Evolutionary conservation across 495 filamentous ascomycete species (phyloP), one percentile per base, ranked within the genome.

Genomic region (Tuber indicum): DNA sequence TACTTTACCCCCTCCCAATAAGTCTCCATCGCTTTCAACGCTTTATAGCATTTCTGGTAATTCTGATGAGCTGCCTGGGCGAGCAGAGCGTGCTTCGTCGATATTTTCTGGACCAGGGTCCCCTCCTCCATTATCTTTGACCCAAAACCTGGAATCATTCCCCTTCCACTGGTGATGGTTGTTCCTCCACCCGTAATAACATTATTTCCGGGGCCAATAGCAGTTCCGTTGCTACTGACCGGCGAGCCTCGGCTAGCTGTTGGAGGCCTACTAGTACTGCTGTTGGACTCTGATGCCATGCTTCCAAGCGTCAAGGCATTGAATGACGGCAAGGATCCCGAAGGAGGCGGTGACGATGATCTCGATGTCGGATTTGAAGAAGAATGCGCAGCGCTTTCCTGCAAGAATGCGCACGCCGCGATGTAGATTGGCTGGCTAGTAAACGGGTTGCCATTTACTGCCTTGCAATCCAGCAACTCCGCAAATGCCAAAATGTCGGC

Each of bases 341-440:
- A 74, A 52, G 62, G 79, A 1, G 85, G 82, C 32, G 87, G 87
- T 9, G 86, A 87, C n/a, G 78, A 71, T 49, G 86, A 86, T 74
- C 88, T 86, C 9, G 90, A 91, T 16, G 88, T 83, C 1, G 88
- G 87, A 36, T 88, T 86, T 23, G 89, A 90, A 12, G 86, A 84
- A 62, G 86, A 89, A 71, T 90, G 87, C n/a, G 85, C 79, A 5
- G 84, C 89, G 23, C 91, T 91, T 80, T 96, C 93, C 87, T 93
- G 91, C 23, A 96, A 85, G 79, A 96, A 96, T 8, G 92, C 92
- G 81, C 92, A 94, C 10, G 92, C 93, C 5, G 92, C 93, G 80
- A 96, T 94, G 82, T 94, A 96, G 82, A 96, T 94, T 17, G 93
- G 93, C 84, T 96, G 93, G 44, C 91, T 93, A 3, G 92, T 96